Base-by-base conservation (phyloP, 2,329 filamentous ascomycete genomes). In the Chrysosporium keratinophilum region DNA sequence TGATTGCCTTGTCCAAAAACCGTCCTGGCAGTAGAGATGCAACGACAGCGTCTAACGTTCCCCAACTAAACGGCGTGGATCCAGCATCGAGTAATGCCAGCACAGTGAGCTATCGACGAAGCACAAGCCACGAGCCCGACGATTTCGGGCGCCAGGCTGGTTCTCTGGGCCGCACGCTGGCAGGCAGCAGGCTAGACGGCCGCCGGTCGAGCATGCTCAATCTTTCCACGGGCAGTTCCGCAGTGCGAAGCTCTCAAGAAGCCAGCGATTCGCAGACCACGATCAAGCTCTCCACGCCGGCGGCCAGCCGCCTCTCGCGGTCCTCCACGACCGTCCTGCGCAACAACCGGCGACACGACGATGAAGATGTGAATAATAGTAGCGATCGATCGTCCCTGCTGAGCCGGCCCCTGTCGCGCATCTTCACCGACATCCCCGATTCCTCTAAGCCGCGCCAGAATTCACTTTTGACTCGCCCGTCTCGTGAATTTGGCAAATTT, bases 371-470 rank as follows among this genome's bases (percentile, higher is more conserved):
- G 33, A 57, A 64, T n/a, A n/a, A n/a, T n/a, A n/a, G n/a, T n/a
- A 28, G 7, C 35, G 65, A 66, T 45, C 65, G 62, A 40, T 60
- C 57, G 44, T 66, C 59, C 33, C 61, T 65, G 3, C 61, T 62
- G 31, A 61, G 54, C 39, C 70, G 72, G 28, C 69, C 73, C 3
- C 56, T 71, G 33, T 70, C 71, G 15, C 64, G 73, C 54, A 70
- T 71, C 28, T 68, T 69, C 64, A 73, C 72, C 1, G 73, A 75
- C 31, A 62, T 63, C 19, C 15, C 44, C 14, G 43, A 47, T 3
- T 43, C 51, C 23, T 28, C 23, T 28, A 28, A 28, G 7, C 23
- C 23, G 17, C 7, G 17, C 1, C 44, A 28, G 12, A 5, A 12
- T n/a, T 47, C 51, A 20, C 20, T 52, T 17, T 15, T 43, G 1